Base-by-base conservation (phyloP, 176 grass and related monocot species). In the Zoysia japonica region DNA sequence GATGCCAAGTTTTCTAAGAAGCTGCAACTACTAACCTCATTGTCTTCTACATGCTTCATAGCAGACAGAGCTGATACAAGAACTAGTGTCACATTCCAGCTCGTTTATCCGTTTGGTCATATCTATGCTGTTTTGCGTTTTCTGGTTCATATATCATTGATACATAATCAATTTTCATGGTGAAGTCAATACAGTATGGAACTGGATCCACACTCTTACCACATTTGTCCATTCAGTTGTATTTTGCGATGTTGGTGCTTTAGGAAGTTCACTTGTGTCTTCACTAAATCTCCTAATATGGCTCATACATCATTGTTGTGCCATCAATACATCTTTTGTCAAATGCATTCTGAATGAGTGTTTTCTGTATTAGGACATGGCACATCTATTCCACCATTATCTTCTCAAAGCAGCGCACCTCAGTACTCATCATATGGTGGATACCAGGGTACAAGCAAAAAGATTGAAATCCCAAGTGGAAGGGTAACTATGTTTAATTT, bases 381-480 rank as follows among this genome's bases (percentile, higher is more conserved):
- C 11, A 35, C 86, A 80, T 55, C 90, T 14, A 88, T 89, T 50
- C 85, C 86, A 17, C 74, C 87, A 0, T 70, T 84, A 49, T 77
- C 94, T 89, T 87, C 94, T 82, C 94, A 94, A 60, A 78, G 78
- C 63, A 82, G 88, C 14, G 52, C 85, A 81, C 50, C 89, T 20
- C 28, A 28, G 28, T 28, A 88, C 78, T 80, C 92, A 28, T 83
- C 92, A 52, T 94, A 94, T 85, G 88, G 90, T 87, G 88, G 90
- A 59, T 87, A 88, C 84, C 87, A 87, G 80, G 82, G 87, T 77
- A 80, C 92, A 71, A 90, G 83, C 68, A 98, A 92, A 86, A 92
- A 85, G 71, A 98, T 98, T 71, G 89, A 94, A 68, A 90, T 98
- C 10, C 95, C 95, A 76, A 98, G 90, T 88, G 89, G 91, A 82